Evolutionary conservation across 169 alveolate genomes (phyloP), one percentile per base, ranked within the genome.

Genomic region (Eimeria nieschulzi): DNA sequence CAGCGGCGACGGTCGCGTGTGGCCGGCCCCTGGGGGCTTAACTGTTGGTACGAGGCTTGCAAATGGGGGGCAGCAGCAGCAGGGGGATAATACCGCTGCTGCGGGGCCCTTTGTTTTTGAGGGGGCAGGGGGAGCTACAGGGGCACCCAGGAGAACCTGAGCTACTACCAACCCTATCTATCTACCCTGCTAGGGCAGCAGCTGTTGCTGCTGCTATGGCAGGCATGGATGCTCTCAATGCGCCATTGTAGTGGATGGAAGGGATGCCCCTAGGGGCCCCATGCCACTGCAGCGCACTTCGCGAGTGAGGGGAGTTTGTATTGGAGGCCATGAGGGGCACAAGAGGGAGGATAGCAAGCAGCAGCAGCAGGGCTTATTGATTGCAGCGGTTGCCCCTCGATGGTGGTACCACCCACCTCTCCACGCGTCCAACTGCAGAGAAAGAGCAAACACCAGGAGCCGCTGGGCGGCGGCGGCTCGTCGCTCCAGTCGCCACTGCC

Each of bases 61-160:
- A 15, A 73, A 73, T 39, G 83, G 83, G 21, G 83, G 51, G 83
- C 83, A 73, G 83, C 83, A 73, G 83, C 83, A 73, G 83, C 83
- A 61, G 26, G 83, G 33, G 33, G 80, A 23, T 26, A 55, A 61
- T 21, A 26, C 61, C 83, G 63, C 83, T 73, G 83, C 83, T 73
- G 83, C 83, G 9, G 83, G 64, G n/a, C 63, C 83, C 21, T 39
- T 73, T 54, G 83, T 73, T 13, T 73, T 73, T n/a, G 83, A 73
- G 63, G 83, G 83, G 33, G 51, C 83, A 39, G 83, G 83, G 21
- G 83, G 83, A 23, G 83, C 83, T 10, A 26, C 83, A 73, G 83
- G 83, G 83, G 83, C 83, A 55, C 83, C 83, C 26, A 25, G 83
- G 83, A 26, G 83, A 61, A 21, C 83, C 26, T 73, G 83, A 73